Base-by-base conservation (phyloP, 768 basidiomycete species). In the Trametopsis cervina region DNA sequence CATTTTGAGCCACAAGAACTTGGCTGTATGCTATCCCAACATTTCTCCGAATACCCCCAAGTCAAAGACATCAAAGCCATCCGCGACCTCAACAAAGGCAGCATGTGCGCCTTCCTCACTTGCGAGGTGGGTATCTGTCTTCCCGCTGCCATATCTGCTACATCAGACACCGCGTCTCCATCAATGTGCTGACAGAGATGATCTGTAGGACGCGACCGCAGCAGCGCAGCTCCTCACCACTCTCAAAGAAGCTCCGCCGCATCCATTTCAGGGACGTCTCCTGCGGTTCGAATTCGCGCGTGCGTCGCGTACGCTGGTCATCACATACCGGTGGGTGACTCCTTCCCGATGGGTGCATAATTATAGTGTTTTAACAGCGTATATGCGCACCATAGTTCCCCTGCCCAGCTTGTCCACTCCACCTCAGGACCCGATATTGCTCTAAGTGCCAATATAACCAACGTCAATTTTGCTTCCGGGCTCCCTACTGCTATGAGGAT, bases 71-170 rank as follows among this genome's bases (percentile, higher is more conserved):
- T 89, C 62, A 78, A 77, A 49, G 80, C 89, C 44, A 77, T 89
- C 36, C 81, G 81, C 47, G 85, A 89, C 63, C 9, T 33, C 29
- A 77, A 75, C 49, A 84, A 81, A 62, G 85, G 85, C 33, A 83
- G 85, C 12, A 77, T 85, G 39, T 90, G 88, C 59, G 89, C 88
- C 48, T 91, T 91, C 62, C 81, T 89, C 20, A 89, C 90, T 65
- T 89, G 87, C 72, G 76, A 87, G 72, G 89, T 88, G 57, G 38
- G 71, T 54, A 38, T 15, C 47, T 43, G 43, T 43, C 18, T 21
- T 3, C 20, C 26, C n/a, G n/a, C n/a, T n/a, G n/a, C n/a, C n/a
- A n/a, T n/a, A n/a, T n/a, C n/a, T n/a, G n/a, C n/a, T n/a, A n/a
- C n/a, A n/a, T n/a, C n/a, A n/a, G n/a, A n/a, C n/a, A n/a, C n/a